A percentile compares a stretch with the other conserved stretches of the same genome.
These are phyloP conservation scores for Mallotus japonicus DNA, from an alignment of 441 rosid genomes.

Conservation along the genomic window DNA sequence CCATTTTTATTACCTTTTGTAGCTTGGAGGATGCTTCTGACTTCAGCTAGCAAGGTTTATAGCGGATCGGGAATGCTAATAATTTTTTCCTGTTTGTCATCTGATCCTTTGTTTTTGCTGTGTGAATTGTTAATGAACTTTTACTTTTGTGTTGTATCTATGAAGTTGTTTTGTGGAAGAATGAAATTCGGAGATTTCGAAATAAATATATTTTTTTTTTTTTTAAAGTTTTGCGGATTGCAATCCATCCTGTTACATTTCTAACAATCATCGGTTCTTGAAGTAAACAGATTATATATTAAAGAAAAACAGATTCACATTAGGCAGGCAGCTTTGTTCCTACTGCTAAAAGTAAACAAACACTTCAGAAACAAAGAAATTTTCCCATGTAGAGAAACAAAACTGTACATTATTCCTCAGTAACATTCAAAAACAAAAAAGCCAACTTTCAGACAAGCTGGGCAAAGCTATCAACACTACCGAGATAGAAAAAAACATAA, in stretches of 20 bases:
- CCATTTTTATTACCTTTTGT: conserved; percentile 21
- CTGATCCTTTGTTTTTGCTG: not conserved
- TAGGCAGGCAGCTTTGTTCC: not conserved
- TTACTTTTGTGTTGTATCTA: not conserved
- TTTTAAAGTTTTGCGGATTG: too few species aligned
- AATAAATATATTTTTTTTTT: too few species aligned
- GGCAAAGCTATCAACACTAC: conserved; percentile 25
- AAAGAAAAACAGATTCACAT: too few species aligned
- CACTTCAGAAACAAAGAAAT: conserved; percentile 4
- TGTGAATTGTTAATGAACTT: not conserved
- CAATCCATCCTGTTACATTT: not conserved
- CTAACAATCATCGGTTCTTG: not conserved
- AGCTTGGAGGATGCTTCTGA: conserved; percentile 56
- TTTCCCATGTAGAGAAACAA: conserved; percentile 13
- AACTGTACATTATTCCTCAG: conserved; percentile 48
- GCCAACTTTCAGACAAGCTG: not conserved
- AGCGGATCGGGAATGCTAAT: not conserved
- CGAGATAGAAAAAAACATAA: not conserved
- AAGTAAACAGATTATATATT: not conserved
- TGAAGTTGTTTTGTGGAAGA: not conserved
- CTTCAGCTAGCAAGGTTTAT: not conserved
- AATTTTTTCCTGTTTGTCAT: not conserved
- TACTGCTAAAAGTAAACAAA: not conserved
- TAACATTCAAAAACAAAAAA: conserved; percentile 8
- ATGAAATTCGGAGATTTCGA: not conserved